Percentiles rank a stretch among this genome's conserved stretches.
Conservation (phyloP, 768 basidiomycete genomes). For the Tylopilus sp. region DNA sequence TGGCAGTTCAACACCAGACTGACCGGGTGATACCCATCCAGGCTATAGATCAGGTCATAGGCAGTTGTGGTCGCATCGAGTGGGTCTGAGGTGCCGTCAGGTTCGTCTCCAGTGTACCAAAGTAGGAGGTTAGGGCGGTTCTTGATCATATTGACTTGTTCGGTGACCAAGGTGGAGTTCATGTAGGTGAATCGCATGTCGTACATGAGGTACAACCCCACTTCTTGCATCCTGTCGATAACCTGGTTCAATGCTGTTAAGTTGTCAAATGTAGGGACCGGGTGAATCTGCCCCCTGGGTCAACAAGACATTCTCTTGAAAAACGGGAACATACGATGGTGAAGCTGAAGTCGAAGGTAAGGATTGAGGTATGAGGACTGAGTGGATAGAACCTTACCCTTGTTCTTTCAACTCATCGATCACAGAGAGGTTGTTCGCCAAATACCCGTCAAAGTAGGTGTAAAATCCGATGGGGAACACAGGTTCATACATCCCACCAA, state of each 20-base stretch:
- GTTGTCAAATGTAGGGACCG: constrained; percentile 63
- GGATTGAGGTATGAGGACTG: neutral
- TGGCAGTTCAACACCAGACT: constrained; percentile 64
- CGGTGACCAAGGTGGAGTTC: constrained; percentile 57
- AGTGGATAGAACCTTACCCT: constrained; percentile 19
- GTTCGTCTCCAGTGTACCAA: constrained; percentile 76
- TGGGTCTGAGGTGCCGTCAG: constrained; percentile 68
- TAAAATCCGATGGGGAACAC: constrained; percentile 46
- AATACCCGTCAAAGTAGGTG: constrained; percentile 39
- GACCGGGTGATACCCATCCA: constrained; percentile 68
- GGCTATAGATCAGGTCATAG: constrained; percentile 53
- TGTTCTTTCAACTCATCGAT: constrained; percentile 32
- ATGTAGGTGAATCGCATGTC: constrained; percentile 76
- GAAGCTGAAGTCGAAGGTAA: constrained; percentile 7
- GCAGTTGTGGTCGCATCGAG: constrained; percentile 49
- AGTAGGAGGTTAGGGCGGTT: constrained; percentile 63
- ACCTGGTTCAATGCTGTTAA: constrained; percentile 54
- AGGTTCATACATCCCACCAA: constrained; percentile 46
- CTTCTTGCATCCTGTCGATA: constrained; percentile 68
- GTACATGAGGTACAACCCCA: constrained; percentile 73
- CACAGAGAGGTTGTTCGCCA: constrained; percentile 17
- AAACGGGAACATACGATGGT: constrained; percentile 31
- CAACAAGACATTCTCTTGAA: neutral
- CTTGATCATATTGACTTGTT: constrained; percentile 69
- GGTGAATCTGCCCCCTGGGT: constrained; percentile 50